Evolutionary conservation across 2,329 filamentous ascomycete genomes (phyloP).

Genomic region (Xylariaceae sp.): DNA sequence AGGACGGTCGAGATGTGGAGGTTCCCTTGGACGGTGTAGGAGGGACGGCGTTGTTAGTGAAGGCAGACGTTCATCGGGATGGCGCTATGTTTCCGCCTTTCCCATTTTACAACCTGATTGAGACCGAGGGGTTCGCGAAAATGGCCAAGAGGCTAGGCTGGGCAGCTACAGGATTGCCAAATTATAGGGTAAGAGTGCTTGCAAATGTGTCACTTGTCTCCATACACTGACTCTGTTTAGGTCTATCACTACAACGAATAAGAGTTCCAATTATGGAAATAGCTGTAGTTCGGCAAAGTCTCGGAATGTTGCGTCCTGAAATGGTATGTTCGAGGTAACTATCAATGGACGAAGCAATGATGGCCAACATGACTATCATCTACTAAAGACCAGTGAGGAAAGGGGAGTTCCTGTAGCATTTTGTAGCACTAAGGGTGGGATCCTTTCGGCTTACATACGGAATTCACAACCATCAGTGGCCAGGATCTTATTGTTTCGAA

Average conservation of each 20-base stretch:
- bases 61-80: conserved; percentile 95
- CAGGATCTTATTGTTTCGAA: conserved; percentile 5
- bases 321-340: conserved; percentile 1
- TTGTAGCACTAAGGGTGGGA: conserved; percentile 23
- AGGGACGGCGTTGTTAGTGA: conserved; percentile 89
- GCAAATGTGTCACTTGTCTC: neutral
- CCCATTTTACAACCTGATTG: conserved; percentile 93
- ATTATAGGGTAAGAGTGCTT: conserved; percentile 80
- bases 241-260: conserved; percentile 92
- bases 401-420: conserved; percentile 24
- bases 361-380: neutral
- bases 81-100: conserved; percentile 99
- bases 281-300: conserved; percentile 27
- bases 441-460: conserved; percentile 2
- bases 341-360: neutral
- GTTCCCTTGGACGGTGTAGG: conserved; percentile 90
- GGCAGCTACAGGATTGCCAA: conserved; percentile 85
- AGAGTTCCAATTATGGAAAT: conserved; percentile 35
- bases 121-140: conserved; percentile 97
- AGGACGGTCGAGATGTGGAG: conserved; percentile 64
- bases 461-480: neutral
- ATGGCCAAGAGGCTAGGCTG: conserved; percentile 92
- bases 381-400: neutral
- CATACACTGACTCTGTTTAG: conserved; percentile 49
- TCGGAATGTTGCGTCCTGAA: conserved; percentile 27